Base-by-base conservation (phyloP, 2,329 filamentous ascomycete genomes). In the Dactylellina cionopaga region DNA sequence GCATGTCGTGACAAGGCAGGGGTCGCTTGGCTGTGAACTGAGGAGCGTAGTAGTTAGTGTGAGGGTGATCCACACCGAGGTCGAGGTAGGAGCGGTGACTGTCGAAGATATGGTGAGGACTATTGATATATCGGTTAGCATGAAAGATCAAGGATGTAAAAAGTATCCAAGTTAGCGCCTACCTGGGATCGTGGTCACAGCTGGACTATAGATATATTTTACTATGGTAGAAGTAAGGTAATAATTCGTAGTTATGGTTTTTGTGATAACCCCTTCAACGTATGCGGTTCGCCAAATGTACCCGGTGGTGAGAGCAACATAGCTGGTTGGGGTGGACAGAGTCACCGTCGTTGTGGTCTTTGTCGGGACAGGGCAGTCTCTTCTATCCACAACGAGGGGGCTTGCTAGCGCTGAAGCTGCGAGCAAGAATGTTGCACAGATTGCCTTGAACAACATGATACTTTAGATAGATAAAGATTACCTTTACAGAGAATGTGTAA, bases 1-100 rank as follows among this genome's bases (percentile, higher is more conserved):
- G 52, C 52, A 56, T 11, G 52, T 56, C 22, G 52, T 56, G 33
- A 56, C 52, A 22, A 56, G 25, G 52, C 52, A 56, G 9, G 52
- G 52, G 29, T 56, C 52, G 35, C 7, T 41, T 13, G 52, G 19
- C 10, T 15, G 35, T 13, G 33, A 27, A 24, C 52, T 35, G 22
- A 35, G 52, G 24, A 56, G 11, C 1, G 52, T 56, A 9, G 33
- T 56, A 11, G 52, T 41, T 24, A 56, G 7, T 3, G 52, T 56
- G 52, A 56, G 3, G 1, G 52, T 56, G 24, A 56, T 56, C 52
- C 52, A 56, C 11, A 43, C 35, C 2, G 52, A 56, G n/a, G 52
- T 56, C 25, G 52, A 56, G 17, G 52, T 3, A 2, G 52, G 52
- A 43, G 52, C 52, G 13, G 52, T 56, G 35, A 56, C 5, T 1